Percentiles rank a stretch among this genome's conserved stretches.
Evolutionary conservation across 2,329 filamentous ascomycete genomes (phyloP).

Genomic region (Xylariaceae sp.): DNA sequence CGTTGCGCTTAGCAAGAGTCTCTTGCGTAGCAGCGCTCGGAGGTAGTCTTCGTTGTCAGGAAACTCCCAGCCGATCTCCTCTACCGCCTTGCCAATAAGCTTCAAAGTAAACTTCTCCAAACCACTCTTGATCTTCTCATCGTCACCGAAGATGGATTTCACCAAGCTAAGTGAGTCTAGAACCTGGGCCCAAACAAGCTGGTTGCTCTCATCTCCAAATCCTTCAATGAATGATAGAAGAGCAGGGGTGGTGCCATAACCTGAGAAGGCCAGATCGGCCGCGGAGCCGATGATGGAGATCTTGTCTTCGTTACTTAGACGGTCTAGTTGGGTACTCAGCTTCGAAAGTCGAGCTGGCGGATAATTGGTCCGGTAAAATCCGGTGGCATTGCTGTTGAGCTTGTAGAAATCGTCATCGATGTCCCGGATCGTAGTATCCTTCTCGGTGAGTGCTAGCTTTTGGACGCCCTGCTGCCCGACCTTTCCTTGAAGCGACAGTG

Average conservation of each 20-base stretch:
- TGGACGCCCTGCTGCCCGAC: slow-evolving; percentile 63
- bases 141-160: slow-evolving; percentile 82
- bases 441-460: slow-evolving; percentile 70
- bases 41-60: slow-evolving; percentile 79
- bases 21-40: slow-evolving; percentile 77
- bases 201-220: slow-evolving; percentile 80
- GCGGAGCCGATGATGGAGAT: slow-evolving; percentile 91
- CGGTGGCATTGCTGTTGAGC: slow-evolving; percentile 85
- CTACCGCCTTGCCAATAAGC: slow-evolving; percentile 73
- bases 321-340: slow-evolving; percentile 75
- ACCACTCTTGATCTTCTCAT: slow-evolving; percentile 70
- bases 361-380: slow-evolving; percentile 92
- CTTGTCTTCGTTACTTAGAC: slow-evolving; percentile 83
- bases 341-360: slow-evolving; percentile 80
- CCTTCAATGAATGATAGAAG: slow-evolving; percentile 82
- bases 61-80: slow-evolving; percentile 85
- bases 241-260: slow-evolving; percentile 78
- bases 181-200: slow-evolving; percentile 87
- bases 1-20: slow-evolving; percentile 76
- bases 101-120: slow-evolving; percentile 79
- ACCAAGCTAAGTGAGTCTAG: slow-evolving; percentile 75
- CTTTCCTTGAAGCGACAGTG: slow-evolving; percentile 81
- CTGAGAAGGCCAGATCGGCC: slow-evolving; percentile 84
- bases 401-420: slow-evolving; percentile 87
- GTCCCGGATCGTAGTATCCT: slow-evolving; percentile 74